These are phyloP conservation scores for Diplodia intermedia DNA, from an alignment of 2,329 filamentous ascomycete genomes.

Conservation along the genomic window DNA sequence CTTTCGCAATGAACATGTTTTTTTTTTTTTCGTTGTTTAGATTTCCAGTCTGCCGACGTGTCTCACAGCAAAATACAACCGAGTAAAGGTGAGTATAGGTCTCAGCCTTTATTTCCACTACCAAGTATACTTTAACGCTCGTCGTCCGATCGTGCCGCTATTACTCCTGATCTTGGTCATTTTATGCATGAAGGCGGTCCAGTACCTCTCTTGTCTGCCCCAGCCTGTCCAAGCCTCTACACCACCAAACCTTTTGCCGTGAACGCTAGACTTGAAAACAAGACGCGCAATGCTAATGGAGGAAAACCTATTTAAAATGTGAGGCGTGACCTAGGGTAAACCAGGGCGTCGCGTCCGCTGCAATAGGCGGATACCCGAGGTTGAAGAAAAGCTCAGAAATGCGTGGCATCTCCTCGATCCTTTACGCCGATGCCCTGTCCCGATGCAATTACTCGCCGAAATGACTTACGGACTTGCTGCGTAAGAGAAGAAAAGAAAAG, in stretches of 20 bases:
- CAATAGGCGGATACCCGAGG: neutral
- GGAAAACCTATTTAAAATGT: neutral
- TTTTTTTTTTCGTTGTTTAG: too few relatives aligned
- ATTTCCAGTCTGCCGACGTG: too few relatives aligned
- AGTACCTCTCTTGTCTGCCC: neutral
- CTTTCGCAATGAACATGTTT: too few relatives aligned
- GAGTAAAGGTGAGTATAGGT: neutral
- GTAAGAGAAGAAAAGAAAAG: too few relatives aligned
- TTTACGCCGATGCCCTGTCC: conserved; percentile 19
- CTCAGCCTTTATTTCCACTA: neutral
- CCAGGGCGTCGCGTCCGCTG: neutral
- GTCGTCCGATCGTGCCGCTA: neutral
- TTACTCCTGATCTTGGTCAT: neutral
- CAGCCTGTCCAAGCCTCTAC: neutral
- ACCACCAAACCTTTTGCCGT: neutral
- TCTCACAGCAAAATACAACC: neutral
- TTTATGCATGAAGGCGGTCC: neutral
- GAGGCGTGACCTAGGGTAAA: neutral
- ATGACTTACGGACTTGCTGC: neutral
- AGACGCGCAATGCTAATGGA: neutral
- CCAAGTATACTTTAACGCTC: neutral
- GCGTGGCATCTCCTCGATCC: neutral
- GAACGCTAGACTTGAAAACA: neutral
- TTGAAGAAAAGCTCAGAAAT: neutral
- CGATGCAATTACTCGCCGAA: conserved; percentile 16